Conservation (phyloP, 371 early-diverging fungal species). For the Mucor piriformis region DNA sequence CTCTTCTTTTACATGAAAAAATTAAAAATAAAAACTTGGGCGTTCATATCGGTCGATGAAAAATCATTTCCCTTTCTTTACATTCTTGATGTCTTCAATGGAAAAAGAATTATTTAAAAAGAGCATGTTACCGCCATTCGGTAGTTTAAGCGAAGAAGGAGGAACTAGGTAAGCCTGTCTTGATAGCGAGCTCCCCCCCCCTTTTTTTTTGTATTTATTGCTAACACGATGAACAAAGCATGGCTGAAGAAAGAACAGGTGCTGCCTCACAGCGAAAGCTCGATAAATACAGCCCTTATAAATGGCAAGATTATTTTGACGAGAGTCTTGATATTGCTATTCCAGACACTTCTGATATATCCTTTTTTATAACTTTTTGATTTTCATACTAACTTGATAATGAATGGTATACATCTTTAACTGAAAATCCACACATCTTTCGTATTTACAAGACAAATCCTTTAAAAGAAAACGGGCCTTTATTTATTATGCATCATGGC, state of each 20-base stretch:
- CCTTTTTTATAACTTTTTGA: conserved; percentile 26
- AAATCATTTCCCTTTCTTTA: conserved; percentile 2
- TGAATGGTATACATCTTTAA: conserved; percentile 5
- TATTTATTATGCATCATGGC: conserved; percentile 91
- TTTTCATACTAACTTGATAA: not conserved
- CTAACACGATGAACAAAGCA: not conserved
- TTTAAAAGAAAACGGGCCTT: conserved; percentile 45
- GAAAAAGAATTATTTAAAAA: conserved; percentile 49
- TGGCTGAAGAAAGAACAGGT: not conserved
- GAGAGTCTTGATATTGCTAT: conserved; percentile 29
- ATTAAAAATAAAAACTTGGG: not conserved
- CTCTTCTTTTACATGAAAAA: not conserved
- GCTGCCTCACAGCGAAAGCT: conserved; percentile 4
- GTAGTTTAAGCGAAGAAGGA: conserved; percentile 20
- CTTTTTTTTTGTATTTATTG: not conserved
- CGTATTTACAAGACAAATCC: conserved; percentile 35
- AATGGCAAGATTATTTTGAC: conserved; percentile 49
- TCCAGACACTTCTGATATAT: conserved; percentile 32
- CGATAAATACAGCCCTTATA: conserved; percentile 25
- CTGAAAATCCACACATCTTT: conserved; percentile 28
- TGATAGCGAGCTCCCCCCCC: not conserved
- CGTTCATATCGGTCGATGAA: not conserved
- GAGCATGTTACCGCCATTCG: conserved; percentile 18
- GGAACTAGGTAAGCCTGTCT: not conserved
- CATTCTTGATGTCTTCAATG: conserved; percentile 40